Conservation (phyloP, 371 early-diverging fungal species). For the Lichtheimia corymbifera region DNA sequence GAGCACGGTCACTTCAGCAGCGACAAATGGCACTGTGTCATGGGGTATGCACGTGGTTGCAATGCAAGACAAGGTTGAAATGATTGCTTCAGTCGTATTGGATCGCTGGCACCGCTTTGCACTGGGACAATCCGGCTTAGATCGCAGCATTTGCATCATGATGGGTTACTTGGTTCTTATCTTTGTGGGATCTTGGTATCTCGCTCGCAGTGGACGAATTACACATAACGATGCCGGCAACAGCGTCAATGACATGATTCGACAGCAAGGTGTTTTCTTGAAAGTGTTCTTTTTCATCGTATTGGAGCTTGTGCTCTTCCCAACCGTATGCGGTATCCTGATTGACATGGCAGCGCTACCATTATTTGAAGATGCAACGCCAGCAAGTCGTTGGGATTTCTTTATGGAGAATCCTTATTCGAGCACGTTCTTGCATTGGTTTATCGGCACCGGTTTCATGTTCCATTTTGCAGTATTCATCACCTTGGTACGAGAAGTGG, state of each 20-base stretch:
- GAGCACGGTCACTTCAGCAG: neutral
- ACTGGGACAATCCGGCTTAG: slow-evolving; percentile 37
- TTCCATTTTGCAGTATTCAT: slow-evolving; percentile 90
- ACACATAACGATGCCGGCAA: slow-evolving; percentile 13
- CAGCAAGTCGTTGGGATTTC: slow-evolving; percentile 61
- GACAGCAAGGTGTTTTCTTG: slow-evolving; percentile 62
- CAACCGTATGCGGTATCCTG: slow-evolving; percentile 82
- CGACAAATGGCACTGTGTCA: neutral
- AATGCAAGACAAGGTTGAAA: slow-evolving; percentile 28
- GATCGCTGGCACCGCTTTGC: slow-evolving; percentile 55
- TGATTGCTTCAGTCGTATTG: slow-evolving; percentile 12
- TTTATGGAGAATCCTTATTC: slow-evolving; percentile 67
- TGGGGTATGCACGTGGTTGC: slow-evolving; percentile 5
- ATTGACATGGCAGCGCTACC: slow-evolving; percentile 85
- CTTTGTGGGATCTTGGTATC: slow-evolving; percentile 51
- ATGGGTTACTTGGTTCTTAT: slow-evolving; percentile 52
- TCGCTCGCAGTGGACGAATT: slow-evolving; percentile 33
- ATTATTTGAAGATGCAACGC: slow-evolving; percentile 66
- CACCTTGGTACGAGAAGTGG: slow-evolving; percentile 73
- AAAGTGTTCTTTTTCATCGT: slow-evolving; percentile 80
- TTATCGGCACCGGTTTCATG: slow-evolving; percentile 91
- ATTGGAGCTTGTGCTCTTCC: slow-evolving; percentile 86
- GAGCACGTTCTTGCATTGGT: slow-evolving; percentile 84
- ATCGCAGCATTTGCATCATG: slow-evolving; percentile 49
- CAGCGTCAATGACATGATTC: slow-evolving; percentile 50